Base-by-base conservation (phyloP, 2,329 filamentous ascomycete genomes). In the Aspergillus sp. region DNA sequence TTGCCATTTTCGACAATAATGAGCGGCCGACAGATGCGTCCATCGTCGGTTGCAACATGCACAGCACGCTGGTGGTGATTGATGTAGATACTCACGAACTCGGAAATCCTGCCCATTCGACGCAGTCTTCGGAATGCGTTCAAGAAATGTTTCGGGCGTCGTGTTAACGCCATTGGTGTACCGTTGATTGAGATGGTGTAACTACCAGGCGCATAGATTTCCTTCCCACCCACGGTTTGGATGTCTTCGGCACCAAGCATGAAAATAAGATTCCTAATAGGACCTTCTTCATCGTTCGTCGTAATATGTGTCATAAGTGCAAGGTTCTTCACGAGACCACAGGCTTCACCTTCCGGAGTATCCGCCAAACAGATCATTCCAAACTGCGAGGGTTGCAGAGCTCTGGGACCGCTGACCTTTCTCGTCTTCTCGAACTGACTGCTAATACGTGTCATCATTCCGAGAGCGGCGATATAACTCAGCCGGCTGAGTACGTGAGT, bases 241-340 rank as follows among this genome's bases (percentile, higher is more conserved):
- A 96, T 89, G 56, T 93, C 86, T 75, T 90, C 90, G 3, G 91
- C 89, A 44, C 96, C 93, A 24, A 98, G 82, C 55, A 90, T 87
- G 70, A 93, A 95, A 1, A 97, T 87, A 72, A 96, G 86, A 67
- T 91, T 88, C 67, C 88, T 89, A 15, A 99, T 90, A 1, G 95
- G 93, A 17, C 87, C 91, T 71, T 98, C 95, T 56, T 97, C 92
- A 56, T 96, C 91, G 62, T 96, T 91, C 2, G 95, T 99, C 0
- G 95, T 99, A 66, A 99, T 98, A 70, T 99, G 96, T 51, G 96
- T 99, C 95, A 99, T 99, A 56, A 99, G 81, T 8, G 95, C 95
- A 79, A 99, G 77, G 70, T 99, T 99, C 81, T 99, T 99, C 66
- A 99, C 93, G 56, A 99, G 78, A 82, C 95, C 95, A 78, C 95